Evolutionary conservation across 1,284 basidiomycete genomes (phyloP).

Genomic region (Irpex sp.): DNA sequence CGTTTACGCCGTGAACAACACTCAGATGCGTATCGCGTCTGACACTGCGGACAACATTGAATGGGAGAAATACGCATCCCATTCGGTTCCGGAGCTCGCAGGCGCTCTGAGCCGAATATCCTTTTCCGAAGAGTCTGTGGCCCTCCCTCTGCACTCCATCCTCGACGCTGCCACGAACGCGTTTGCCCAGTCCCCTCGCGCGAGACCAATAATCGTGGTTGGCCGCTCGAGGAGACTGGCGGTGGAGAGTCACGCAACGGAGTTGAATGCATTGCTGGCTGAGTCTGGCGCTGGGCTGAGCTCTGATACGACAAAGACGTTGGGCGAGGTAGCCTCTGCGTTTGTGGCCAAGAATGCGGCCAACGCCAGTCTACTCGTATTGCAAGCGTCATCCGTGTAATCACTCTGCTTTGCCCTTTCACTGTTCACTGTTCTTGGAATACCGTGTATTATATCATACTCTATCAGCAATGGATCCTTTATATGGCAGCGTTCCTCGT

Average conservation of each 20-base stretch:
- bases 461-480: background rate
- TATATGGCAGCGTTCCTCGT: background rate
- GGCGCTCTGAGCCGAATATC: conserved; percentile 51
- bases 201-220: conserved; percentile 56
- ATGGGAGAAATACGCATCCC: conserved; percentile 55
- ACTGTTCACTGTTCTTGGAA: background rate
- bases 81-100: conserved; percentile 32
- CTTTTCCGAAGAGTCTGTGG: conserved; percentile 45
- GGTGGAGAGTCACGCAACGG: conserved; percentile 48
- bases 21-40: conserved; percentile 62
- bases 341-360: conserved; percentile 18
- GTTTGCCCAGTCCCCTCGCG: conserved; percentile 21
- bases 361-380: conserved; percentile 21
- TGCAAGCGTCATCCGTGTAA: conserved; percentile 19
- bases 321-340: conserved; percentile 22
- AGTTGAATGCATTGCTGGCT: conserved; percentile 30
- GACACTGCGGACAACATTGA: conserved; percentile 71
- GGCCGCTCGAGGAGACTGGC: conserved; percentile 76
- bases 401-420: conserved; percentile 5
- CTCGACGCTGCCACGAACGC: conserved; percentile 36
- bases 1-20: conserved; percentile 58
- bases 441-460: background rate
- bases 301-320: conserved; percentile 19
- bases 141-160: conserved; percentile 54
- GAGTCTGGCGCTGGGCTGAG: conserved; percentile 17